These are phyloP conservation scores for Staphylotrichum tortipilum DNA, from an alignment of 495 filamentous ascomycete species.

Conservation along the genomic window DNA sequence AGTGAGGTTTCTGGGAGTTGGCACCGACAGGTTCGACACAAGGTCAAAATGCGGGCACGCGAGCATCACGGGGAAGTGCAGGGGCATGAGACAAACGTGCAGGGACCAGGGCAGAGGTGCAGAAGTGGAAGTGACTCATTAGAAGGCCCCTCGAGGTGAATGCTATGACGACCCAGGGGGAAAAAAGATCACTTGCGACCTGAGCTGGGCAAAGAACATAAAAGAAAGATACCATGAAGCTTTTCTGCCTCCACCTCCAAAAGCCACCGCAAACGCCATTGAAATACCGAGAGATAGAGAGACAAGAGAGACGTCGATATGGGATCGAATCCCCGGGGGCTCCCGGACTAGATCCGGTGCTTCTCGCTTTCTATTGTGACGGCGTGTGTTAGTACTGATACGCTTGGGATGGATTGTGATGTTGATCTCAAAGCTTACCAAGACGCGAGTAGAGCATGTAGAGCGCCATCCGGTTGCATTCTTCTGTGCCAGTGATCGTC, in stretches of 20 bases:
- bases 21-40: background rate
- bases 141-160: constrained; percentile 6
- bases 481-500: constrained; percentile 93
- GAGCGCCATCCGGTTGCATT: constrained; percentile 97
- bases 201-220: constrained; percentile 3
- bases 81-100: background rate
- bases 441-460: constrained; percentile 98
- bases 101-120: background rate
- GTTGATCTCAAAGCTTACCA: constrained; percentile 52
- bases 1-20: background rate
- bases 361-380: constrained; percentile 66
- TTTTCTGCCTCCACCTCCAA: constrained; percentile 11
- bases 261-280: constrained; percentile 16
- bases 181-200: constrained; percentile 10
- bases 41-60: background rate
- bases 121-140: constrained; percentile 14
- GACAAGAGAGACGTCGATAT: background rate
- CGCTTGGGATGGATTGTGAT: constrained; percentile 7
- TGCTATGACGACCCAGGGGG: constrained; percentile 9
- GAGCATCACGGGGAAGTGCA: constrained; percentile 1
- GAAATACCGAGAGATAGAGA: constrained; percentile 6
- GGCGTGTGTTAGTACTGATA: constrained; percentile 14
- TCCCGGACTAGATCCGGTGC: constrained; percentile 47
- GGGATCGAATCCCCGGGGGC: background rate
- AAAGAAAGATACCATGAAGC: constrained; percentile 12